phyloP scores from a whole-genome alignment of 345 rosid species.

The Linum usitatissimum region DNA sequence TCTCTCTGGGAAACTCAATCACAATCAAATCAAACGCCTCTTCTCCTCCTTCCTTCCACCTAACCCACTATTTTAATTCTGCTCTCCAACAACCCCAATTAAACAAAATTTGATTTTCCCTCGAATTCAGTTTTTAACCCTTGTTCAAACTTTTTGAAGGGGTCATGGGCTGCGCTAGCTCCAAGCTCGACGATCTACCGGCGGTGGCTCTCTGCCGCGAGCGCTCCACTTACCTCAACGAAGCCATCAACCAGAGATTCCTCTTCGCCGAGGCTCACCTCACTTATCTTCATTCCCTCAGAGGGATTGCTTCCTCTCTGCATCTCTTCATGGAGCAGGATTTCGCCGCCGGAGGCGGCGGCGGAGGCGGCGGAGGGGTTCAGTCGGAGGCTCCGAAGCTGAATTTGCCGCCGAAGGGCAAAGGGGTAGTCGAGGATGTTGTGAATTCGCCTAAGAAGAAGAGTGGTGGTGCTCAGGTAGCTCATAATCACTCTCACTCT shows the following conservation, averaged over 20 bases:
- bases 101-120: background rate
- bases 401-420: slow-evolving; percentile 37
- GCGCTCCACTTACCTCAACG: slow-evolving; percentile 54
- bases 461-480: background rate
- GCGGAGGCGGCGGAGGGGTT: slow-evolving; percentile 12
- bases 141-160: background rate
- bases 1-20: background rate
- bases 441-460: slow-evolving; percentile 12
- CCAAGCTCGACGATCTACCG: slow-evolving; percentile 88
- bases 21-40: background rate
- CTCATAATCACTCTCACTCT: slow-evolving; percentile 26
- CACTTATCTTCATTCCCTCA: slow-evolving; percentile 47
- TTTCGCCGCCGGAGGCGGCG: slow-evolving; percentile 2
- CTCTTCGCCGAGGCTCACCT: slow-evolving; percentile 67
- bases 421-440: slow-evolving; percentile 21
- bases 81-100: background rate
- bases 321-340: slow-evolving; percentile 35
- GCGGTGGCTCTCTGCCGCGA: slow-evolving; percentile 88
- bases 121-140: background rate
- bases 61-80: background rate
- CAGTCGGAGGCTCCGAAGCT: slow-evolving; percentile 31
- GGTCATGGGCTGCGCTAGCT: slow-evolving; percentile 69
- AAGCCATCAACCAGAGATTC: slow-evolving; percentile 65
- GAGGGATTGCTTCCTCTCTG: slow-evolving; percentile 40
- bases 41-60: background rate